Conservation (phyloP, 2,329 filamentous ascomycete genomes). For the Penicillium sp. region DNA sequence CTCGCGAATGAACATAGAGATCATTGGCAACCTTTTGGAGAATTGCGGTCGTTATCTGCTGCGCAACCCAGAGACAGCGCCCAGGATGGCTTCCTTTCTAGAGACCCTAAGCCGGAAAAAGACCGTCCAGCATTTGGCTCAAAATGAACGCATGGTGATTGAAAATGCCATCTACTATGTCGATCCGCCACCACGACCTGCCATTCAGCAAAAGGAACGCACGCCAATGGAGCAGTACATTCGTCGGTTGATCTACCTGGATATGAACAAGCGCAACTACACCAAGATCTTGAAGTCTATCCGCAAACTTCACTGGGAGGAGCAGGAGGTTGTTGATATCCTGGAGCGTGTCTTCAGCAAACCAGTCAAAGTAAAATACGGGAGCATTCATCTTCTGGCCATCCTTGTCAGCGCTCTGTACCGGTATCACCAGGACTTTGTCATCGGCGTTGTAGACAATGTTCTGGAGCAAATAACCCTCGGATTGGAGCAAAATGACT, state of each 20-base stretch:
- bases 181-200: slow-evolving; percentile 87
- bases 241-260: slow-evolving; percentile 86
- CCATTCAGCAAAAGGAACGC: slow-evolving; percentile 94
- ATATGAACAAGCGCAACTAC: slow-evolving; percentile 91
- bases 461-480: slow-evolving; percentile 83
- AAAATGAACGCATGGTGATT: slow-evolving; percentile 96
- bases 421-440: slow-evolving; percentile 88
- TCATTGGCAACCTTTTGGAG: slow-evolving; percentile 92
- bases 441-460: slow-evolving; percentile 88
- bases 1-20: slow-evolving; percentile 98
- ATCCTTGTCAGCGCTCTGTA: slow-evolving; percentile 86
- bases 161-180: slow-evolving; percentile 99
- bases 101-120: slow-evolving; percentile 97
- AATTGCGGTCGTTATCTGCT: slow-evolving; percentile 94
- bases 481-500: slow-evolving; percentile 93
- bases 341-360: slow-evolving; percentile 93
- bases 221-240: slow-evolving; percentile 92
- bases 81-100: slow-evolving; percentile 88
- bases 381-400: slow-evolving; percentile 90
- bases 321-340: slow-evolving; percentile 77
- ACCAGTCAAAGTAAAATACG: slow-evolving; percentile 95
- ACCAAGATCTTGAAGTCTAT: slow-evolving; percentile 93
- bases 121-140: slow-evolving; percentile 87
- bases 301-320: slow-evolving; percentile 95
- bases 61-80: slow-evolving; percentile 87